These are phyloP conservation scores for Durotheca rogersii DNA, from an alignment of 495 filamentous ascomycete species.

Conservation along the genomic window DNA sequence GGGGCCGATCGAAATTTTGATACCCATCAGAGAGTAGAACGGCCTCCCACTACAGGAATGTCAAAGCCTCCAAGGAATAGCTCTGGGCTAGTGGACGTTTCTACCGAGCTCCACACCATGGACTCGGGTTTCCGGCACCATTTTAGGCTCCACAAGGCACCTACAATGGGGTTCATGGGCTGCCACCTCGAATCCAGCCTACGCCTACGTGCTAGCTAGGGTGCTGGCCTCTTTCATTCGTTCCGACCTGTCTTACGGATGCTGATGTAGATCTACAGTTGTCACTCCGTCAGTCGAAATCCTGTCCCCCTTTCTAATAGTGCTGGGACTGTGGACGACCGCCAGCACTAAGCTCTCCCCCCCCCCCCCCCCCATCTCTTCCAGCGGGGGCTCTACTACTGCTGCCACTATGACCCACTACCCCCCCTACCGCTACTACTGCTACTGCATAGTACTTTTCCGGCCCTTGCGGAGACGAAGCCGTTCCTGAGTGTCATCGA, in stretches of 20 bases:
- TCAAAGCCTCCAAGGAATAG: constrained; percentile 5
- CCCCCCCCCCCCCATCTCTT: too few species aligned
- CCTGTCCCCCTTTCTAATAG: neutral
- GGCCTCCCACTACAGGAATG: constrained; percentile 5
- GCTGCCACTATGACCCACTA: too few species aligned
- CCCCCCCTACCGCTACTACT: too few species aligned
- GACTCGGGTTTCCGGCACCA: constrained; percentile 1
- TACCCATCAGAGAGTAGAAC: constrained; percentile 2
- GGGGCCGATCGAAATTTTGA: constrained; percentile 6
- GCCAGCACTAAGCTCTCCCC: too few species aligned
- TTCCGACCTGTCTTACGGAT: neutral
- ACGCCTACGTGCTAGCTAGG: constrained; percentile 1
- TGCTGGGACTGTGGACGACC: constrained; percentile 1
- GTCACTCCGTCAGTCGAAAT: constrained; percentile 12
- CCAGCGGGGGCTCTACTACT: too few species aligned
- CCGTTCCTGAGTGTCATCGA: too few species aligned
- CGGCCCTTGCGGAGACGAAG: too few species aligned
- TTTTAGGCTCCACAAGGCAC: constrained; percentile 13
- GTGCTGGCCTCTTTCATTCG: constrained; percentile 9
- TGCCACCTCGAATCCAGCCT: neutral
- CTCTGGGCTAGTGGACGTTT: constrained; percentile 17
- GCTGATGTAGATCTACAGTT: constrained; percentile 23
- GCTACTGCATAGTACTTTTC: too few species aligned
- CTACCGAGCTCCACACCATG: neutral
- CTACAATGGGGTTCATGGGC: constrained; percentile 9